Base-by-base conservation (phyloP, 108 stramenopile genomes). In the Fragilariopsis cylindrus region DNA sequence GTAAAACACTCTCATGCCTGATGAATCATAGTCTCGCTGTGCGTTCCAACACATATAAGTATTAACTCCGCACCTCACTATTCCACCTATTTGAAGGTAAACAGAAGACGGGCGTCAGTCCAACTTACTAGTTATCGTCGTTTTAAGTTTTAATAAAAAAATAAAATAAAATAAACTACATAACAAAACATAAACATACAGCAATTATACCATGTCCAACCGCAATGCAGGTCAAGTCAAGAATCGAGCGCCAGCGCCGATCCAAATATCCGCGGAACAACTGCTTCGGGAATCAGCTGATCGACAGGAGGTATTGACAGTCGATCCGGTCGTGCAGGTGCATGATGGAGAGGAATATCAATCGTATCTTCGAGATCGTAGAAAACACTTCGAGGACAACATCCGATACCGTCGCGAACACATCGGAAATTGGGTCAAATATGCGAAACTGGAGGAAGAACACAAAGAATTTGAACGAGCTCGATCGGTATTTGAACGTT, bases 251-350 rank as follows among this genome's bases (percentile, higher is more conserved):
- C 98, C 99, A 48, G 99, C 99, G 42, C 90, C 97, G 55, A 98
- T 99, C 77, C 99, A 99, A 84, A 98, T 99, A 74, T 95, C 94
- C 46, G 97, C 99, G 50, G 99, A 99, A 80, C 99, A 99, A 87
- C 92, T 99, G 46, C 66, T 99, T 43, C 90, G 97, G 50, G 99
- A 98, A 76, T 97, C 98, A 7, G 87, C 96, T 41, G 98, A 98
- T 72, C 88, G 97, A 19, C 93, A 97, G 76, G 90, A 94, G 63
- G 78, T 79, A 16, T 86, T 89, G 70, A 77, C 81, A 49, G 72
- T 95, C 45, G 90, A 91, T 49, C 92, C 91, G 18, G 76, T 92
- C 43, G 88, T 90, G 19, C 92, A 93, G 69, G 93, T 99, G 73
- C 96, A 97, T 57, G 99, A 99, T 80, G 93, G 91, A 46, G 99